These are phyloP conservation scores for Melastoma candidum DNA, from an alignment of 441 rosid species.

Conservation along the genomic window DNA sequence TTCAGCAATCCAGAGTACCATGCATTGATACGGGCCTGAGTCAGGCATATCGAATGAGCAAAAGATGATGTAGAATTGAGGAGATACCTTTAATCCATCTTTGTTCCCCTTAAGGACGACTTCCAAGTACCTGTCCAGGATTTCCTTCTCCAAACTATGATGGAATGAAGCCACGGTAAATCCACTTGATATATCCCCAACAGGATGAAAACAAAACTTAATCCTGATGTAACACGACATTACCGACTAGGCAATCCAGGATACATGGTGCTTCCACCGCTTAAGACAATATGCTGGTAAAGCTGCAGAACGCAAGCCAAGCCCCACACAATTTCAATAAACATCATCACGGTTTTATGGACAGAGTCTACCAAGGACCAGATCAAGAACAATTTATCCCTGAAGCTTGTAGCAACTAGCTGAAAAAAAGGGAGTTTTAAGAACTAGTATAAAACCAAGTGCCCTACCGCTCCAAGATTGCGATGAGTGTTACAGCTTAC, in stretches of 20 bases:
- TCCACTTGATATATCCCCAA: no score
- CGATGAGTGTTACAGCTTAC: no score
- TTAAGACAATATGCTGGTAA: slow-evolving; percentile 92
- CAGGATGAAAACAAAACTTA: no score
- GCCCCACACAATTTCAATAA: no score
- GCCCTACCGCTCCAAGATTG: no score
- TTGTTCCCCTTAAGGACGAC: slow-evolving; percentile 84
- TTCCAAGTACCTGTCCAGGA: slow-evolving; percentile 80
- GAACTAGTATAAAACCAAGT: no score
- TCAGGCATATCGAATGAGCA: slow-evolving; percentile 12
- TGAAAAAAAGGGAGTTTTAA: no score
- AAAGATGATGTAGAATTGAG: slow-evolving; percentile 1
- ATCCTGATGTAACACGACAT: neutral
- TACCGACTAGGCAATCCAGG: slow-evolving; percentile 99
- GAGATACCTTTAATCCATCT: slow-evolving; percentile 85
- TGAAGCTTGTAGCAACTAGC: no score
- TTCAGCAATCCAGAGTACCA: neutral
- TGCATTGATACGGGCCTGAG: neutral
- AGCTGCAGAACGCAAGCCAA: slow-evolving; percentile 38
- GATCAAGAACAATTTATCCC: neutral
- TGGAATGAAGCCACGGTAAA: slow-evolving; percentile 10
- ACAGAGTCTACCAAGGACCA: no score
- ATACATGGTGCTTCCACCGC: slow-evolving; percentile 99
- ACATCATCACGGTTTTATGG: no score
- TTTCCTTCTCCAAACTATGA: slow-evolving; percentile 87